Base-by-base conservation (phyloP, 352 stramenopile species). In the Pythium apleroticum region DNA sequence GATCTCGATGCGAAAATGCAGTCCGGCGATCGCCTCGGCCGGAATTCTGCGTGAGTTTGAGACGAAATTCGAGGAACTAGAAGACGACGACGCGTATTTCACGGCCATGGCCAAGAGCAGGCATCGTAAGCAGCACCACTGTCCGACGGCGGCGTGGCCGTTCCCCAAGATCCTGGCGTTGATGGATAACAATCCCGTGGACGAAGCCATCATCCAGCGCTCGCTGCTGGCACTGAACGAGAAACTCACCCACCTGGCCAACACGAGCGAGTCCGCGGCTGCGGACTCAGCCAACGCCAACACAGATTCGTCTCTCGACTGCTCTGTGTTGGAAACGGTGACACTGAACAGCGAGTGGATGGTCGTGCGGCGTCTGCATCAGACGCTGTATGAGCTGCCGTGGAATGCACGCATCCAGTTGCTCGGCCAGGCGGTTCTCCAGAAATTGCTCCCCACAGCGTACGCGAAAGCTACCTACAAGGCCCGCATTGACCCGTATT, bases 381-480 rank as follows among this genome's bases (percentile, higher is more conserved):
- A 86, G 20, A 72, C 76, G 15, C 74, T 91, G 77, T 93, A 81
- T 64, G 80, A 91, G 28, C 75, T 86, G 50, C 68, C 84, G 10
- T 62, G 53, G 37, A 89, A 90, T 54, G 54, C 78, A 46, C 80
- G 80, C 35, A 61, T 93, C 12, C 84, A 93, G 56, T 52, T 91
- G 30, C 65, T 91, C 4, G 84, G 81, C 0, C 77, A 87, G 52
- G 57, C 59, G 20, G 60, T 84, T 6, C 64, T 93, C 15, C 55
- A 59, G 1, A 86, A 88, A 46, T 66, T 93, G 9, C 63, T 93
- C 1, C 84, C 84, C 9, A 86, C 71, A 0, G 79, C 84, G 15
- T 93, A 82, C 52, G 80, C 83, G 10, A 85, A 86, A 52, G 80
- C 80, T 30, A 65, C 72, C 46, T 93, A 93, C 77, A 89, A 88